phyloP scores from a whole-genome alignment of 331 rosid genomes.

The Phaseolus coccineus region DNA sequence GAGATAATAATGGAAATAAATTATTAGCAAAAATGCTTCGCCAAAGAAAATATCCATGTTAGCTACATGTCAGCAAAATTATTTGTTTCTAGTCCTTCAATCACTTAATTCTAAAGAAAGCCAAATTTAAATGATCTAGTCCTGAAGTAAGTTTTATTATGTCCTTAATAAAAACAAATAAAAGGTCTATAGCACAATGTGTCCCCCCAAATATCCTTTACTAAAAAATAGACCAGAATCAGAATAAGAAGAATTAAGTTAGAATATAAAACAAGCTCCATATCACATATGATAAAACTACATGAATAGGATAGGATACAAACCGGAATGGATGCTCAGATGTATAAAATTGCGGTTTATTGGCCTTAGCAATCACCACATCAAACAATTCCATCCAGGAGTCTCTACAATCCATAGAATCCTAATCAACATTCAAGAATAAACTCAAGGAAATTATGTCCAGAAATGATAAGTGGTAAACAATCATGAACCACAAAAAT shows the following conservation, averaged over 20 bases:
- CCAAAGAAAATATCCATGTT: slow-evolving; percentile 35
- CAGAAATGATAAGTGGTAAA: slow-evolving; percentile 38
- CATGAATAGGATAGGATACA: slow-evolving; percentile 45
- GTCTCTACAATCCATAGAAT: slow-evolving; percentile 70
- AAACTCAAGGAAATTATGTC: slow-evolving; percentile 39
- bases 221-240: slow-evolving; percentile 20
- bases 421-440: slow-evolving; percentile 60
- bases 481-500: slow-evolving; percentile 20
- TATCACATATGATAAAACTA: slow-evolving; percentile 21
- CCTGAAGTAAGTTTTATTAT: slow-evolving; percentile 25
- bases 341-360: slow-evolving; percentile 89
- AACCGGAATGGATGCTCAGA: slow-evolving; percentile 98
- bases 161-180: slow-evolving; percentile 18
- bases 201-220: slow-evolving; percentile 13
- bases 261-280: slow-evolving; percentile 27
- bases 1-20: slow-evolving; percentile 21
- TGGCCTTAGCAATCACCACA: slow-evolving; percentile 94
- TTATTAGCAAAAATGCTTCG: background rate
- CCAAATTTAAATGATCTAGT: slow-evolving; percentile 23
- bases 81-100: slow-evolving; percentile 22
- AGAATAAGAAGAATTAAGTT: slow-evolving; percentile 5
- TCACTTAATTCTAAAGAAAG: slow-evolving; percentile 21
- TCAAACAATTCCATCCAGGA: slow-evolving; percentile 94
- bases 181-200: slow-evolving; percentile 10
- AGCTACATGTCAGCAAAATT: slow-evolving; percentile 9